Evolutionary conservation across 805 yeast genomes (phyloP).

Genomic region (Lachancea waltii): DNA sequence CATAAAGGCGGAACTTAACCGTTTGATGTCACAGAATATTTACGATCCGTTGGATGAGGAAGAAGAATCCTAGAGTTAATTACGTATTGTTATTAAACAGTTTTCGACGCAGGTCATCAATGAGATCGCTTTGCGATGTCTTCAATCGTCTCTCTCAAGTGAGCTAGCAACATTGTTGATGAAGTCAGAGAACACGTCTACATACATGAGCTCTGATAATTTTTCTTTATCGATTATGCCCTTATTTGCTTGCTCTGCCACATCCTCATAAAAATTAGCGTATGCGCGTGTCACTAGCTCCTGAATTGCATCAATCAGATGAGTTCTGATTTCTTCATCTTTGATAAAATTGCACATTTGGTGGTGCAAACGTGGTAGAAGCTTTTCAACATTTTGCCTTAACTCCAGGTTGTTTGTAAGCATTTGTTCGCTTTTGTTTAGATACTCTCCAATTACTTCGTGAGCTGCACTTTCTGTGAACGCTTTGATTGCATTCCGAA

Average conservation of each 20-base stretch:
- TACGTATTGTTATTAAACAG: conserved; percentile 1
- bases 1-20: conserved; percentile 71
- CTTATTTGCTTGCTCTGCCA: conserved; percentile 26
- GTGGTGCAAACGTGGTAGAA: conserved; percentile 49
- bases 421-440: conserved; percentile 23
- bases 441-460: conserved; percentile 44
- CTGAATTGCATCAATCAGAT: conserved; percentile 58
- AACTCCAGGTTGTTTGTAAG: conserved; percentile 34
- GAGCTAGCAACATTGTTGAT: conserved; percentile 33
- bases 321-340: conserved; percentile 46
- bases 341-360: conserved; percentile 49
- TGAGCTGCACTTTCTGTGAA: conserved; percentile 55
- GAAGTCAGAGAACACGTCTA: conserved; percentile 52
- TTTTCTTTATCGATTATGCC: conserved; percentile 23
- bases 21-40: conserved; percentile 71
- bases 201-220: conserved; percentile 51
- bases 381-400: conserved; percentile 43
- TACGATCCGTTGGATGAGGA: conserved; percentile 81
- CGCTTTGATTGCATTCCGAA: conserved; percentile 62
- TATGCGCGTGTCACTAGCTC: conserved; percentile 55
- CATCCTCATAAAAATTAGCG: conserved; percentile 41
- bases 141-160: conserved; percentile 3
- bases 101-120: not conserved
- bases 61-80: conserved; percentile 28
- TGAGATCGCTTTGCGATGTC: not conserved